Evolutionary conservation across 2,329 filamentous ascomycete species (phyloP).

Genomic region (Leptographium wingfieldii): DNA sequence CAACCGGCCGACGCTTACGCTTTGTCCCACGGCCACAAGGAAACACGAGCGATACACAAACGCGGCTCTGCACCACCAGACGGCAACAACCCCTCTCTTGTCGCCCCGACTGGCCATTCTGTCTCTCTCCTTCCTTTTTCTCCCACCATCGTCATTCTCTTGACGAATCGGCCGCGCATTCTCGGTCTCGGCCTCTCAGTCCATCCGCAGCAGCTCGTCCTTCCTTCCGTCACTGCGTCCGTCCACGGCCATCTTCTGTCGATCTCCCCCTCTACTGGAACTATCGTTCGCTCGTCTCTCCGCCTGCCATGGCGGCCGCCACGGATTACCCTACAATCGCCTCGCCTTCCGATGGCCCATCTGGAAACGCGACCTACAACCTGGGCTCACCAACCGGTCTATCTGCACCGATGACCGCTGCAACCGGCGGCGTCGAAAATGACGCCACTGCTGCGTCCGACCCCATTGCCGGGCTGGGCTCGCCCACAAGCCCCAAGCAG

Average conservation of each 20-base stretch:
- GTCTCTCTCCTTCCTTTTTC: background rate
- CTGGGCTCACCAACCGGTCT: conserved; percentile 1
- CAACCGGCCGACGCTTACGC: no score
- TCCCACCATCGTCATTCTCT: background rate
- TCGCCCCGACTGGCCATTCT: background rate
- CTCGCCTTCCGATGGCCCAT: background rate
- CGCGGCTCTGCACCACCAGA: background rate
- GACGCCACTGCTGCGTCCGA: background rate
- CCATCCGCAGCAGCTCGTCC: no score
- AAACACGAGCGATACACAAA: background rate
- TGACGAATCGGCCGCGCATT: background rate
- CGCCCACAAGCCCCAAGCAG: background rate
- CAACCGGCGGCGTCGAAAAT: background rate
- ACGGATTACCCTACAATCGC: conserved; percentile 8
- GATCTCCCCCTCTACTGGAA: background rate
- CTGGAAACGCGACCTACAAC: conserved; percentile 2
- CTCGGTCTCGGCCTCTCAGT: background rate
- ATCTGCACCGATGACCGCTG: background rate
- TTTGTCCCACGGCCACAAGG: background rate
- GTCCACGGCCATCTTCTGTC: background rate
- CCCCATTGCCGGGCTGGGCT: background rate
- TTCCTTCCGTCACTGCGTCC: background rate
- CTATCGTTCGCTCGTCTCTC: background rate
- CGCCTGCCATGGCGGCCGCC: conserved; percentile 9
- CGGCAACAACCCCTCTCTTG: background rate